A percentile compares a stretch with the other conserved stretches of the same genome.
Evolutionary conservation across 2,329 filamentous ascomycete genomes (phyloP).

Genomic region (Coleophoma eucalyptorum): DNA sequence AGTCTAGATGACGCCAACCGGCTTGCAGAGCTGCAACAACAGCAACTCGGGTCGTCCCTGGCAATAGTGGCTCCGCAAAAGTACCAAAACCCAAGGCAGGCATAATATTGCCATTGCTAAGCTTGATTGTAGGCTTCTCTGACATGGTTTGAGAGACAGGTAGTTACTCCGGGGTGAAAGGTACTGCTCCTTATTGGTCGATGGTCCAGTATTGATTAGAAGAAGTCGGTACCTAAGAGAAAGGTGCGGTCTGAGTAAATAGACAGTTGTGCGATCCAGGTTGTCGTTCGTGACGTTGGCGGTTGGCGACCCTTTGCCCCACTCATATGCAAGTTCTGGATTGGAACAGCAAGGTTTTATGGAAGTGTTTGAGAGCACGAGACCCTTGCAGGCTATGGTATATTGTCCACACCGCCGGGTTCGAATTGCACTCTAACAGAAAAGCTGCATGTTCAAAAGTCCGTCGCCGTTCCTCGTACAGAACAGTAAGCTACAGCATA

Average conservation of each 20-base stretch:
- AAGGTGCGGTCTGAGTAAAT: neutral
- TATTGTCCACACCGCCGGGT: neutral
- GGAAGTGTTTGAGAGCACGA: too few species aligned
- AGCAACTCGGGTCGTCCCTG: slow-evolving; percentile 38
- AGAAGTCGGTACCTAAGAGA: neutral
- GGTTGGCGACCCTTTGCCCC: too few species aligned
- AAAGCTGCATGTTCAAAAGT: too few species aligned
- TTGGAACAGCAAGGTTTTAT: too few species aligned
- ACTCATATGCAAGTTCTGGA: too few species aligned
- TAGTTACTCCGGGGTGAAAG: neutral
- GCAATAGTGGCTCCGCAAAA: slow-evolving; percentile 20
- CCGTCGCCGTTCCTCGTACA: too few species aligned
- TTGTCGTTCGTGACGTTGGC: too few species aligned
- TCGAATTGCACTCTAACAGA: too few species aligned
- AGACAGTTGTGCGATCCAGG: neutral
- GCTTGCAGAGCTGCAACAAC: slow-evolving; percentile 59
- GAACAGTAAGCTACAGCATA: too few species aligned
- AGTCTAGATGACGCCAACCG: slow-evolving; percentile 66
- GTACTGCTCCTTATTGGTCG: neutral
- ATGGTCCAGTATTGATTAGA: neutral
- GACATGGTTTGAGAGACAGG: slow-evolving; percentile 2
- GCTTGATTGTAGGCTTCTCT: slow-evolving; percentile 17
- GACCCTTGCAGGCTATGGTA: too few species aligned
- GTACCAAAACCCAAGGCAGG: slow-evolving; percentile 41
- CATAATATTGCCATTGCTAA: slow-evolving; percentile 30